Evolutionary conservation across 2,329 filamentous ascomycete species (phyloP).

Genomic region (Mollisiaceae sp.): DNA sequence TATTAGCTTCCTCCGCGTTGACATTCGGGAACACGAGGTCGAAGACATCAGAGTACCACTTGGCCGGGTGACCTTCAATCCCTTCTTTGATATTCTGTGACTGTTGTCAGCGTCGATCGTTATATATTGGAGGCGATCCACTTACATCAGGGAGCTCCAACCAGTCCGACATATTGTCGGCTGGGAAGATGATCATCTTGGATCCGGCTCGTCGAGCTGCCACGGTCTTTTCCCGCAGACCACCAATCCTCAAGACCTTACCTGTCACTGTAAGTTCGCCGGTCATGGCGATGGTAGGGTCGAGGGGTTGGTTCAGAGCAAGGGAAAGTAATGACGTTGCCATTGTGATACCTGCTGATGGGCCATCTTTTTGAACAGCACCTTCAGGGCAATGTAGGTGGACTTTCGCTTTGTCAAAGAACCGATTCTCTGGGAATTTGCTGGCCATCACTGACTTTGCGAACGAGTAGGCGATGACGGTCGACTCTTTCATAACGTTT

Average conservation of each 20-base stretch:
- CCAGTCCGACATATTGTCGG: conserved; percentile 97
- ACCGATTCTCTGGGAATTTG: conserved; percentile 86
- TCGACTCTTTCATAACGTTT: conserved; percentile 97
- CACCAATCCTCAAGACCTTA: conserved; percentile 94
- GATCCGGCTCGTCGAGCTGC: conserved; percentile 91
- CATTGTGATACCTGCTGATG: conserved; percentile 96
- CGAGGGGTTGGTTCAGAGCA: conserved; percentile 76
- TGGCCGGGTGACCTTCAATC: conserved; percentile 87
- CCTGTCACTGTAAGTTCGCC: conserved; percentile 96
- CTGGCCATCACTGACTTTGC: conserved; percentile 87
- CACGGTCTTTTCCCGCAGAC: conserved; percentile 94
- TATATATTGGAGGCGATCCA: conserved; percentile 33
- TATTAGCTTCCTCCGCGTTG: conserved; percentile 74
- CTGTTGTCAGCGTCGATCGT: conserved; percentile 28
- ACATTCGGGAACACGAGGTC: conserved; percentile 85
- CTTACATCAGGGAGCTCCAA: conserved; percentile 93
- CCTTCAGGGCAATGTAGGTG: conserved; percentile 97
- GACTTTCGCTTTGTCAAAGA: conserved; percentile 94
- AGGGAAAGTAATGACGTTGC: conserved; percentile 89
- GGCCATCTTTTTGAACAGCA: conserved; percentile 92
- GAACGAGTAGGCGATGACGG: conserved; percentile 93
- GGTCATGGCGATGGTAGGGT: conserved; percentile 95
- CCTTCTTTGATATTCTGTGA: conserved; percentile 96
- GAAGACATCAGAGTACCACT: conserved; percentile 95
- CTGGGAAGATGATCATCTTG: conserved; percentile 91